Conservation (phyloP, 306 rosid species). For the Datisca glomerata region DNA sequence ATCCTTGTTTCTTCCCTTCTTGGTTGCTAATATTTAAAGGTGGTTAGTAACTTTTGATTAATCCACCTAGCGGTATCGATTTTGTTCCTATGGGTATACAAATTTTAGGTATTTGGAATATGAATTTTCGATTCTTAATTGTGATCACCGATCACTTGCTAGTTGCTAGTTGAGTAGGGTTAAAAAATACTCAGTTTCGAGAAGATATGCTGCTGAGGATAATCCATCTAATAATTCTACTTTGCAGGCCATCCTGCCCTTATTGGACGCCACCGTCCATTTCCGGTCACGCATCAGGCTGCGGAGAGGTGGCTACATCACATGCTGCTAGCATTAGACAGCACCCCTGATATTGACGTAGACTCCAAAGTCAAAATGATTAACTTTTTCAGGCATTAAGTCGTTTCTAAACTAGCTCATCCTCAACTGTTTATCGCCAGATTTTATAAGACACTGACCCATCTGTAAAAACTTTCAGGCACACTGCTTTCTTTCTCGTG, state of each 20-base stretch:
- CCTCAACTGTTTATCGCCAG: background rate
- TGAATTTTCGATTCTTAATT: too few relatives aligned
- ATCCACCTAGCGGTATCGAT: too few relatives aligned
- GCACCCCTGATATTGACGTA: conserved; percentile 42
- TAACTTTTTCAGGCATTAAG: conserved; percentile 57
- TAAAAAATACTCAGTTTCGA: too few relatives aligned
- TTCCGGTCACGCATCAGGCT: conserved; percentile 59
- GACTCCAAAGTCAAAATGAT: conserved; percentile 54
- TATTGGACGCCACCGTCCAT: conserved; percentile 70
- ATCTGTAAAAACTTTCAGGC: conserved; percentile 28
- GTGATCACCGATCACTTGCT: too few relatives aligned
- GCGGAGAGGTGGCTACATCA: conserved; percentile 84
- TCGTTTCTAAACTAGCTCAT: conserved; percentile 5
- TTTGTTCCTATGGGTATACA: too few relatives aligned
- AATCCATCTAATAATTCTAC: too few relatives aligned
- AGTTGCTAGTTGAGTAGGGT: too few relatives aligned
- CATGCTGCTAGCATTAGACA: conserved; percentile 70
- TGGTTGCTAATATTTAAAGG: too few relatives aligned
- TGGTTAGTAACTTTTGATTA: too few relatives aligned
- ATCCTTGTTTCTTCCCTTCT: too few relatives aligned
- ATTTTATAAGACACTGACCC: background rate
- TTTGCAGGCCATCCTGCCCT: conserved; percentile 88
- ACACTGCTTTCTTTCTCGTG: conserved; percentile 82
- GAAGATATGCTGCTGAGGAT: too few relatives aligned
- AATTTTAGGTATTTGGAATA: too few relatives aligned